Base-by-base conservation (phyloP, 257 asterid species). In the Nicotiana paniculata region DNA sequence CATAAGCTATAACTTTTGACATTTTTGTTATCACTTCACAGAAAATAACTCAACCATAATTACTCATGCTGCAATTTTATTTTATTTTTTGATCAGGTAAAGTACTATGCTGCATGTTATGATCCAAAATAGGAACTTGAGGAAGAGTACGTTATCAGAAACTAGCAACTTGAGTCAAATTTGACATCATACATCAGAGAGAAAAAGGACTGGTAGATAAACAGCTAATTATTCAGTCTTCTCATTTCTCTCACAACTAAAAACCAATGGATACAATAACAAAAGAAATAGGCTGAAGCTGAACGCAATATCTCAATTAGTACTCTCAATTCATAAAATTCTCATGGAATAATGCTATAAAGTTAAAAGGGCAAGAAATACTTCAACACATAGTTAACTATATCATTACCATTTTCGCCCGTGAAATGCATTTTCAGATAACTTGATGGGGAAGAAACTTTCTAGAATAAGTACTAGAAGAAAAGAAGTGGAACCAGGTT, bases 61-160 rank as follows among this genome's bases (percentile, higher is more conserved):
- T n/a, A 43, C 24, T 18, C 11, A 3, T 21, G 59, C 21, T 43
- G 78, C 18, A 72, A 37, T 37, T 37, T 37, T 37, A 1, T 37
- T 37, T 35, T 37, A 5, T 37, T 37, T 37, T 30, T 37, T 35
- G 5, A 33, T 35, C 46, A 39, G 46, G 46, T 39, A 7, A 39
- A 39, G 9, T 35, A 43, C 39, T 18, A 6, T 24, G 61, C 24
- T 46, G 79, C n/a, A 72, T 24, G 26, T 46, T 24, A 46, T 24
- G 59, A 72, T 72, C 61, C 79, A 72, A 17, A 72, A 72, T 58
- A 46, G 79, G 79, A 46, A 43, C 61, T 24, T 72, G 61, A 72
- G 37, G 59, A 72, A 57, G 63, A 57, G 26, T 18, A 18, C 1
- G 37, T 24, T 13, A 12, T 72, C 79, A 72, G 79, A 54, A 46